A percentile compares a stretch with the other conserved stretches of the same genome.
Conservation (phyloP, 352 stramenopile species). For the Blastocystis sp. region DNA sequence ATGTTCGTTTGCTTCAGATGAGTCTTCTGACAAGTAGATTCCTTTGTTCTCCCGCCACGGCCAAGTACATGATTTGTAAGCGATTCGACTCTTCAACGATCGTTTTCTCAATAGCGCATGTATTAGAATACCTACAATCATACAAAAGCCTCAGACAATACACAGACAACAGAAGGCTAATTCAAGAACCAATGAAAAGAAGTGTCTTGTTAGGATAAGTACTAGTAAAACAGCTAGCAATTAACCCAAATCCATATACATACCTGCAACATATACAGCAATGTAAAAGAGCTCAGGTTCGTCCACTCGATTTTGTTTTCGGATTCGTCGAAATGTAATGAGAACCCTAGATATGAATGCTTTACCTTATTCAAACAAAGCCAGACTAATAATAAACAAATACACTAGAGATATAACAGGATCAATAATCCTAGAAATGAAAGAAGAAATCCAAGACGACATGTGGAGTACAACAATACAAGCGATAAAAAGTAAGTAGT, state of each 20-base stretch:
- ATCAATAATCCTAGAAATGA: background rate
- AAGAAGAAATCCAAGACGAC: background rate
- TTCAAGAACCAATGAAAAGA: background rate
- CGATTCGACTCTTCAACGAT: constrained; percentile 3
- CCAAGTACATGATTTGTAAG: constrained; percentile 1
- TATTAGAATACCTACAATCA: background rate
- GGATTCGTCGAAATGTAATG: background rate
- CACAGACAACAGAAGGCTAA: background rate
- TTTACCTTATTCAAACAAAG: background rate
- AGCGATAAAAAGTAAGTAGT: background rate
- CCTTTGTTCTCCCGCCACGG: background rate
- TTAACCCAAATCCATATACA: background rate
- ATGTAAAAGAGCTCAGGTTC: background rate
- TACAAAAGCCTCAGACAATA: background rate
- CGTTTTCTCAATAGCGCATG: background rate
- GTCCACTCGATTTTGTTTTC: background rate
- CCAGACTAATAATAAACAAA: background rate
- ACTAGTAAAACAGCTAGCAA: background rate
- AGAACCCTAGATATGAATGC: background rate
- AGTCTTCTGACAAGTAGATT: too few species aligned
- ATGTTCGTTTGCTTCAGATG: too few species aligned
- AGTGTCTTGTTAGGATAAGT: background rate
- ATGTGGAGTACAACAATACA: background rate
- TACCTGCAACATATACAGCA: background rate
- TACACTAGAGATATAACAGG: background rate